Evolutionary conservation across 805 yeast genomes (phyloP), one percentile per base, ranked within the genome.

Genomic region (Zygoascus biomembranicola): DNA sequence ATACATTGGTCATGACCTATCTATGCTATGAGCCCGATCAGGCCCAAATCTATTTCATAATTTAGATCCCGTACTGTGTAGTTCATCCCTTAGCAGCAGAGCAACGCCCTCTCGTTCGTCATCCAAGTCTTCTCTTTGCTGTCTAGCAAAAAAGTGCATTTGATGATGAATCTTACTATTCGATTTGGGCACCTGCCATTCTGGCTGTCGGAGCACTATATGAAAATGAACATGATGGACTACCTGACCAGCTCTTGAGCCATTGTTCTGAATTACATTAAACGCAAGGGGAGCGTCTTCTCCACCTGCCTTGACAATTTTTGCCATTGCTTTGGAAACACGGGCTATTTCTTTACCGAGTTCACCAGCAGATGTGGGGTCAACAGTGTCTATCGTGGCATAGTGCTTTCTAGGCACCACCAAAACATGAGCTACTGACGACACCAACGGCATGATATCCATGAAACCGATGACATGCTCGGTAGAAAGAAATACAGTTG

Each of bases 171-270:
- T 37, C 13, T 60, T 55, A 13, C 14, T 23, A 6, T 37, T 16
- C 18, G 51, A 47, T 19, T 49, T 28, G 16, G 23, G 26, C 26
- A 28, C 46, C 19, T 46, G 23, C 43, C 54, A 46, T 28, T 31
- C 20, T 16, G 41, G 41, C 3, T 19, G 74, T 35, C 51, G 32
- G 11, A 97, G 95, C 16, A 92, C 86, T 19, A 92, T 66, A 65
- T 92, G 98, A 16, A 94, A 84, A 64, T 92, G 98, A n/a, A 92
- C 75, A 68, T 92, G 98, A 10, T 95, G 95, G 1, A 92, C 84
- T 8, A 89, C 80, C 66, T 92, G 98, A 1, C 98, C 98, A 1
- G 96, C 90, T 32, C 84, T 90, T 0, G 84, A 82, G 0, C 98
- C 97, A 66, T 92, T 70, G 60, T 70, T 70, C 52, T 69, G 73